Percentiles rank a stretch among this genome's conserved stretches.
Conservation (phyloP, 805 yeast genomes). For the Yueomyces sinensis region DNA sequence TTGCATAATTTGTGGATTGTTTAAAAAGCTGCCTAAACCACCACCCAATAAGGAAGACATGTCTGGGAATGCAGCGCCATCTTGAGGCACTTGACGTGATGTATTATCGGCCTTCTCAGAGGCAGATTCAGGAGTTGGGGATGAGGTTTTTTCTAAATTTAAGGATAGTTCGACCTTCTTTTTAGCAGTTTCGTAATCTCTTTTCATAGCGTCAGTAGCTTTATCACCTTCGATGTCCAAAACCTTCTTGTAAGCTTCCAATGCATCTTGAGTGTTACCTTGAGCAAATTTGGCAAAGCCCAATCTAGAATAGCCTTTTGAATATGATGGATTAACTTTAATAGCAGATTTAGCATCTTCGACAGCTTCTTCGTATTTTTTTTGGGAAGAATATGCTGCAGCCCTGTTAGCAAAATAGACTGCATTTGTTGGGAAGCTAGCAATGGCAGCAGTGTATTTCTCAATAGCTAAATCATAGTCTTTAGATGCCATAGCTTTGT, state of each 20-base stretch:
- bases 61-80: too few species aligned
- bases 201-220: constrained; percentile 80
- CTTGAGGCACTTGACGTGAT: neutral
- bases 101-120: constrained; percentile 8
- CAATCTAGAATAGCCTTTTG: constrained; percentile 89
- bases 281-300: constrained; percentile 91
- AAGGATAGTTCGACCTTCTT: constrained; percentile 70
- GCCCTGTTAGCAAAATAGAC: constrained; percentile 90
- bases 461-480: constrained; percentile 60
- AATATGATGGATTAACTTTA: constrained; percentile 60
- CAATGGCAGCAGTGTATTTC: constrained; percentile 73
- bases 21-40: constrained; percentile 61
- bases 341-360: constrained; percentile 77
- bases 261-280: constrained; percentile 81
- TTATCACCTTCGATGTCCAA: constrained; percentile 74
- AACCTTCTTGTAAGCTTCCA: constrained; percentile 84
- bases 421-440: constrained; percentile 54
- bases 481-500: constrained; percentile 70
- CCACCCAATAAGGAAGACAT: constrained; percentile 52
- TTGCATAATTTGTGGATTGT: constrained; percentile 84
- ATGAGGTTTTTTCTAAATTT: constrained; percentile 22
- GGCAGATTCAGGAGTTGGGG: constrained; percentile 10
- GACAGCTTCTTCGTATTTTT: constrained; percentile 64
- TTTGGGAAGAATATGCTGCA: constrained; percentile 79
- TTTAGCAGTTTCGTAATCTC: constrained; percentile 90